Evolutionary conservation across 140 eudicot species (phyloP), one percentile per base, ranked within the genome.

Genomic region (Anethum foeniculum): DNA sequence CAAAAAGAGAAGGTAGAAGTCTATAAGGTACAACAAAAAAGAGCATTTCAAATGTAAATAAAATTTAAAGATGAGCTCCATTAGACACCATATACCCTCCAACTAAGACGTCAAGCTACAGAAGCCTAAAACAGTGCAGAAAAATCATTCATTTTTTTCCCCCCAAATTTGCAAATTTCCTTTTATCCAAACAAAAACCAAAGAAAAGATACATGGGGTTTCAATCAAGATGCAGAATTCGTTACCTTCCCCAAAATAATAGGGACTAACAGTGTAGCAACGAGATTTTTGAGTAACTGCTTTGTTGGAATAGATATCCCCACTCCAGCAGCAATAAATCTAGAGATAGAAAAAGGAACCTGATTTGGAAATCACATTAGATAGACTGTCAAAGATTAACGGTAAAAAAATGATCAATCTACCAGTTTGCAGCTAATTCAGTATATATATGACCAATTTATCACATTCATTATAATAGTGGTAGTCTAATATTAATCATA

Each of bases 271-370:
- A 94, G 91, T 58, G 90, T 90, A 80, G 89, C 72, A 69, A 90
- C 69, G 79, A 94, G 98, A 80, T 92, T 89, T 88, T 81, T 88
- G 86, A 92, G 87, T 81, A 92, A 80, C 74, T 83, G 84, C 80
- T 81, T 84, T n/a, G 91, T 80, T 25, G 96, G 97, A 83, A 94
- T 85, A 48, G 98, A 85, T 84, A 88, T 93, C 52, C 97, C 98
- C 56, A 86, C 89, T 80, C 98, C 98, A 86, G 85, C 84, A 79
- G 90, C 98, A 67, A 92, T 74, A 44, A 88, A 92, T 79, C 80
- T 89, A 39, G 98, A 92, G 85, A 94, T 90, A 60, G 96, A 87
- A 81, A 89, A 90, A 5, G 98, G 98, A 48, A 92, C 88, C 98
- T 93, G 68, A 47, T 6, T 74, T 12, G 52, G 28, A 51, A 58